phyloP scores from a whole-genome alignment of 805 yeast genomes.

The Saccharomycopsis fodiens region DNA sequence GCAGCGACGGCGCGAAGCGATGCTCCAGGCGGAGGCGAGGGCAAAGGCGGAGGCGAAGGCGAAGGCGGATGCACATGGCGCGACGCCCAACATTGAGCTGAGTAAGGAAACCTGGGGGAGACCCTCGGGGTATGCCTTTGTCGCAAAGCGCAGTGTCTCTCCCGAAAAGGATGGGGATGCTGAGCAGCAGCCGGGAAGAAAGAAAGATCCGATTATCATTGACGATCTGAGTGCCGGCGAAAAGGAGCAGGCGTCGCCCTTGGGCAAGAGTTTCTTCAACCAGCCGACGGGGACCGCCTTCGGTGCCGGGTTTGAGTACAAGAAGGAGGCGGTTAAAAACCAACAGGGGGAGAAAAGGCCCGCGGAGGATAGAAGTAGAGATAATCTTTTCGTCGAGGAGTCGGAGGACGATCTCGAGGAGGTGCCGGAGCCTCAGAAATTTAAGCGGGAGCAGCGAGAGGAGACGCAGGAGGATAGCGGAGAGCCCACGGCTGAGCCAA shows the following conservation, averaged over 20 bases:
- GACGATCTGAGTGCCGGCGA: slow-evolving; percentile 9
- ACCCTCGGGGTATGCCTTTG: slow-evolving; percentile 7
- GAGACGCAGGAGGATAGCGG: too few species aligned
- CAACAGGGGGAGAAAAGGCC: too few species aligned
- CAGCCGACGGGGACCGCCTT: background rate
- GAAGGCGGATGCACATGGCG: too few species aligned
- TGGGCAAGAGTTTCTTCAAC: slow-evolving; percentile 4
- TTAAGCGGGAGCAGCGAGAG: too few species aligned
- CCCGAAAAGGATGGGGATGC: background rate
- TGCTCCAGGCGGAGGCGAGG: too few species aligned
- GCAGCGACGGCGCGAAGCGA: too few species aligned
- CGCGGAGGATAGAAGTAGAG: too few species aligned
- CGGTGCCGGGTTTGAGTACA: slow-evolving; percentile 8
- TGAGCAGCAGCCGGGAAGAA: background rate
- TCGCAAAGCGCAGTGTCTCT: background rate
- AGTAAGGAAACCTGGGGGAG: too few species aligned
- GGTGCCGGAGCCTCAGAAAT: background rate
- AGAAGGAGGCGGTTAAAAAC: slow-evolving; percentile 8
- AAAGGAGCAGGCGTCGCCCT: background rate
- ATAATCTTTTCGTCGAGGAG: too few species aligned
- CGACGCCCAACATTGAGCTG: slow-evolving; percentile 22
- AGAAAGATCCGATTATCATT: slow-evolving; percentile 13
- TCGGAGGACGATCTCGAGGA: too few species aligned
- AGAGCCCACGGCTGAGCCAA: background rate
- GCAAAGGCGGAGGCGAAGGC: too few species aligned